These are phyloP conservation scores for Lyophyllum decastes DNA, from an alignment of 768 basidiomycete genomes.

Conservation along the genomic window DNA sequence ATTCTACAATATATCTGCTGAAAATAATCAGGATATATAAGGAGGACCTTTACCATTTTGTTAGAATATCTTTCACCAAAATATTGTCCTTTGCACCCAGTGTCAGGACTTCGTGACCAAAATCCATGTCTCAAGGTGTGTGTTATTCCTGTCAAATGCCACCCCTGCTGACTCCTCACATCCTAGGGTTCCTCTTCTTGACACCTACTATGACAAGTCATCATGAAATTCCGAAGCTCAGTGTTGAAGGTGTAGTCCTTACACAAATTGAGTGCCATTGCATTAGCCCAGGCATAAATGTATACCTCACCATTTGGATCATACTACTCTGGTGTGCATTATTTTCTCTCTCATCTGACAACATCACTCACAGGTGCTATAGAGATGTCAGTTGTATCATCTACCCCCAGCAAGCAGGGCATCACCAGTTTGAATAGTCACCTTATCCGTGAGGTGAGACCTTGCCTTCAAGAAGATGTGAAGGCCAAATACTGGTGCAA, in stretches of 20 bases:
- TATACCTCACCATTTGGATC: neutral
- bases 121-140: slow-evolving; percentile 90
- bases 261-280: slow-evolving; percentile 11
- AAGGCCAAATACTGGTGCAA: neutral
- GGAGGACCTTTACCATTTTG: too few relatives aligned
- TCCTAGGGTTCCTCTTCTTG: slow-evolving; percentile 87
- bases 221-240: slow-evolving; percentile 33
- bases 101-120: slow-evolving; percentile 77
- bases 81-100: too few relatives aligned
- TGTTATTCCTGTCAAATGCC: neutral
- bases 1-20: too few relatives aligned
- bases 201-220: slow-evolving; percentile 93
- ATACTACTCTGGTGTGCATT: neutral
- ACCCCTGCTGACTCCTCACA: slow-evolving; percentile 26
- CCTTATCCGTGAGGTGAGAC: neutral
- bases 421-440: neutral
- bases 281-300: slow-evolving; percentile 6
- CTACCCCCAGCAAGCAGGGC: neutral
- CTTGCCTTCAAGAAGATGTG: neutral
- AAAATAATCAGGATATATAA: too few relatives aligned
- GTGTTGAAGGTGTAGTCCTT: slow-evolving; percentile 1
- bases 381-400: neutral
- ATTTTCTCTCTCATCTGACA: neutral
- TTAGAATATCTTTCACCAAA: too few relatives aligned
- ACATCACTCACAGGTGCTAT: neutral